Evolutionary conservation across 2,329 filamentous ascomycete genomes (phyloP).

Genomic region (Monosporascus sp.): DNA sequence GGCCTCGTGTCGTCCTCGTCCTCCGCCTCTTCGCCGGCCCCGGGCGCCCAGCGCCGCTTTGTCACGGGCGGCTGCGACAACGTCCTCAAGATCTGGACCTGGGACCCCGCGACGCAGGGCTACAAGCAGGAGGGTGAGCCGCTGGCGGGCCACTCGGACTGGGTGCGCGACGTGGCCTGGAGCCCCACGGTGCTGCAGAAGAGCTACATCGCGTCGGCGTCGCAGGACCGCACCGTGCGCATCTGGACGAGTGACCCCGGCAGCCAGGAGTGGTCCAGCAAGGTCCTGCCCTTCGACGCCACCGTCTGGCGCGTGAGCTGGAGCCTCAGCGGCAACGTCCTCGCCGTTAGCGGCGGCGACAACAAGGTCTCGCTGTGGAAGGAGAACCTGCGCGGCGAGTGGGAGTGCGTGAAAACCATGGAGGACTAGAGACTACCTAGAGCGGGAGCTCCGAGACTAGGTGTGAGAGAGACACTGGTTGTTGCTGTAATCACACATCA

Average conservation of each 20-base stretch:
- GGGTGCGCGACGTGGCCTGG: conserved; percentile 98
- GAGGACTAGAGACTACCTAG: conserved; percentile 61
- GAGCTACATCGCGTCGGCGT: conserved; percentile 92
- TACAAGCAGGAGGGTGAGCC: conserved; percentile 61
- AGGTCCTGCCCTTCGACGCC: conserved; percentile 81
- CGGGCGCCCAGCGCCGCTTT: conserved; percentile 70
- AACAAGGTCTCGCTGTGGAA: conserved; percentile 99
- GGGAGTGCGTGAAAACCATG: conserved; percentile 96
- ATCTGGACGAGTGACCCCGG: conserved; percentile 84
- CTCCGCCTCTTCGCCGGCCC: conserved; percentile 47
- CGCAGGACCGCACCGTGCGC: conserved; percentile 92
- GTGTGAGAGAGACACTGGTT: background rate
- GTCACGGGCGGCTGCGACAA: conserved; percentile 96
- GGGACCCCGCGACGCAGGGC: conserved; percentile 55
- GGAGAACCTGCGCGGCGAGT: conserved; percentile 93
- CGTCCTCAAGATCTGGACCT: conserved; percentile 88
- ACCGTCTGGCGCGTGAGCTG: conserved; percentile 96
- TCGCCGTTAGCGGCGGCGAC: conserved; percentile 89
- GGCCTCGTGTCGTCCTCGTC: conserved; percentile 67
- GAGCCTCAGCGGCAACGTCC: conserved; percentile 93
- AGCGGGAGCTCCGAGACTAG: background rate
- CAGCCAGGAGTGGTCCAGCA: conserved; percentile 73
- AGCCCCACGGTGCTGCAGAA: conserved; percentile 91
- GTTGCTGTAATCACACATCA: background rate
- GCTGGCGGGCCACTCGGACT: conserved; percentile 82